A percentile compares a stretch with the other conserved stretches of the same genome.
Conservation (phyloP, 2,329 filamentous ascomycete species). For the Trichoderma aggressivum region DNA sequence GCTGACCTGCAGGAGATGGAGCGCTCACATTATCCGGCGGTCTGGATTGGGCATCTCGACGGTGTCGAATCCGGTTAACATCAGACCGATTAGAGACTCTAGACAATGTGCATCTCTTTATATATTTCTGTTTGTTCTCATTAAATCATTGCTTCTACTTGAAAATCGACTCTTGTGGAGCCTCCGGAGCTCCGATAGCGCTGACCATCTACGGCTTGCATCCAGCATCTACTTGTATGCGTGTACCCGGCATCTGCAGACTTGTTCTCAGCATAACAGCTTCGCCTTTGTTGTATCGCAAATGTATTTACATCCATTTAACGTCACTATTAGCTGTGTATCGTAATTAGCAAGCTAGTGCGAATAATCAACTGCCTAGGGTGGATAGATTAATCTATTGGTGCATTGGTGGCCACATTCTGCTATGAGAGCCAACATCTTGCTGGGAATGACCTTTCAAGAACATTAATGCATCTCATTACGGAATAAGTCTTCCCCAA, state of each 20-base stretch:
- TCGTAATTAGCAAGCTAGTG: background rate
- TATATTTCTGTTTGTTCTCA: background rate
- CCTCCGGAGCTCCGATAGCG: background rate
- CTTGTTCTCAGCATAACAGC: background rate
- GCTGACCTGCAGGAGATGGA: background rate
- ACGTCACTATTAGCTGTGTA: background rate
- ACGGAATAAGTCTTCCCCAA: background rate
- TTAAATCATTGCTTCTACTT: background rate
- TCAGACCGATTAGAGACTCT: background rate
- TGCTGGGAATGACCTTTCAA: background rate
- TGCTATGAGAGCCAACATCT: background rate
- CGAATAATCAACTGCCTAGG: background rate
- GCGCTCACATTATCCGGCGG: background rate
- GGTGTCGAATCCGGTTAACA: background rate
- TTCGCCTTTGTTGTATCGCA: background rate
- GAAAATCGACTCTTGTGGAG: background rate
- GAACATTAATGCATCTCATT: background rate
- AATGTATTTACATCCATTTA: background rate
- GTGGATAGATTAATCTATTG: background rate
- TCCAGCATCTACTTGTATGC: background rate
- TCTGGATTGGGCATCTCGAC: background rate
- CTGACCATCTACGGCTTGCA: background rate
- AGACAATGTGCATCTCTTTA: background rate
- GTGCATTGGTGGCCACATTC: background rate
- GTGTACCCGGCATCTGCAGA: background rate